Evolutionary conservation across 2,329 filamentous ascomycete species (phyloP).

Genomic region (Fusarium tricinctum): DNA sequence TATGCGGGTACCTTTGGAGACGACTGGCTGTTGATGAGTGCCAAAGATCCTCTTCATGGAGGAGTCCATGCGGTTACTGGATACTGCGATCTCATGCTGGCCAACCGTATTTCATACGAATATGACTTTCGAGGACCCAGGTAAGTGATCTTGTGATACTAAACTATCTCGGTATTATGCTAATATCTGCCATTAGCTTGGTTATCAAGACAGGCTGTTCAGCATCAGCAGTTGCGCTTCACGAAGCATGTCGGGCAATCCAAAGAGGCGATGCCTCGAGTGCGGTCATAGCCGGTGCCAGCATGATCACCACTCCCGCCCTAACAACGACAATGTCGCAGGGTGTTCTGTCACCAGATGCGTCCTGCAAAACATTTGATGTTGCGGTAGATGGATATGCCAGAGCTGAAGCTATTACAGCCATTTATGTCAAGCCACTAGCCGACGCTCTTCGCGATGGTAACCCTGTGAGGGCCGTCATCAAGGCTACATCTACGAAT

Average conservation of each 20-base stretch:
- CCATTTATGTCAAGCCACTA: slow-evolving; percentile 16
- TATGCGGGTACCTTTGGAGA: slow-evolving; percentile 17
- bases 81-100: slow-evolving; percentile 10
- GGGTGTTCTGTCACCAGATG: slow-evolving; percentile 55
- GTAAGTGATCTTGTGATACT: no score
- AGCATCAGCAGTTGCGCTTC: slow-evolving; percentile 15
- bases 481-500: not conserved
- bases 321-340: slow-evolving; percentile 7
- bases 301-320: slow-evolving; percentile 6
- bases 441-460: slow-evolving; percentile 14
- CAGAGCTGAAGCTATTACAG: slow-evolving; percentile 11
- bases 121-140: slow-evolving; percentile 14
- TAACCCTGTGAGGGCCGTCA: slow-evolving; percentile 10
- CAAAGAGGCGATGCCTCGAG: slow-evolving; percentile 4
- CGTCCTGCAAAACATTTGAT: slow-evolving; percentile 48
- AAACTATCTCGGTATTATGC: no score
- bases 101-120: slow-evolving; percentile 18
- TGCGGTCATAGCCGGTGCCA: slow-evolving; percentile 7
- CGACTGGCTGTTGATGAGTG: slow-evolving; percentile 12
- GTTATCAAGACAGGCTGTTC: slow-evolving; percentile 14
- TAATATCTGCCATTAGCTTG: no score
- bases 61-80: slow-evolving; percentile 4
- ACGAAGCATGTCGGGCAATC: slow-evolving; percentile 30
- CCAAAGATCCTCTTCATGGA: slow-evolving; percentile 1
- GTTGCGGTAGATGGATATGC: slow-evolving; percentile 13